phyloP scores from a whole-genome alignment of 1,139 yeast species.

The Citeromyces hawaiiensis region DNA sequence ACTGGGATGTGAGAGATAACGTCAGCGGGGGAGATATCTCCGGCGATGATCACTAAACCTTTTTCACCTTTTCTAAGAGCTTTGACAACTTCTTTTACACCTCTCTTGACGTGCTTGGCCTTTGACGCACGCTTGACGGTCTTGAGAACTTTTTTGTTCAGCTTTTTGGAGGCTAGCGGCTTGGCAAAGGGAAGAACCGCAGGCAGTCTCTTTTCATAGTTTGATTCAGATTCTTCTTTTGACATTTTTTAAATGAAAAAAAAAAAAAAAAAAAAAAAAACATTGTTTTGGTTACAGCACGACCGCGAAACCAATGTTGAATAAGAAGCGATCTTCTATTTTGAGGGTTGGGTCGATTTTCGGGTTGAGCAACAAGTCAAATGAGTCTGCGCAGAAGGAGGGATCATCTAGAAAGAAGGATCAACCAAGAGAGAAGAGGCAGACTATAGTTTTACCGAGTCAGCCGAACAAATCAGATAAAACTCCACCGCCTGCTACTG shows the following conservation, averaged over 20 bases:
- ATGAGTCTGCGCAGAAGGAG: not conserved
- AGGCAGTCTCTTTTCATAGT: constrained; percentile 84
- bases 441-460: not conserved
- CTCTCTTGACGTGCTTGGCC: constrained; percentile 96
- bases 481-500: not conserved
- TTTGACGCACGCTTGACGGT: constrained; percentile 95
- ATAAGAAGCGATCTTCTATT: not conserved
- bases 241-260: not conserved
- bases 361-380: not conserved
- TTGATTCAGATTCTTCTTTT: constrained; percentile 44
- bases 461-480: not conserved
- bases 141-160: constrained; percentile 89
- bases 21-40: constrained; percentile 95
- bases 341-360: constrained; percentile 1
- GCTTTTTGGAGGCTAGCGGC: constrained; percentile 92
- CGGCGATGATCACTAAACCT: constrained; percentile 92
- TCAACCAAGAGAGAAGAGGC: not conserved
- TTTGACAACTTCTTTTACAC: constrained; percentile 97
- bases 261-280: constrained; percentile 3
- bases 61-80: constrained; percentile 96
- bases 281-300: not conserved
- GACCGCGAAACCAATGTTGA: not conserved
- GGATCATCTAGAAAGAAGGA: not conserved
- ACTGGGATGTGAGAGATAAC: constrained; percentile 97
- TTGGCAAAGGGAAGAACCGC: constrained; percentile 87